Base-by-base conservation (phyloP, 2,329 filamentous ascomycete genomes). In the Fusarium graminum region DNA sequence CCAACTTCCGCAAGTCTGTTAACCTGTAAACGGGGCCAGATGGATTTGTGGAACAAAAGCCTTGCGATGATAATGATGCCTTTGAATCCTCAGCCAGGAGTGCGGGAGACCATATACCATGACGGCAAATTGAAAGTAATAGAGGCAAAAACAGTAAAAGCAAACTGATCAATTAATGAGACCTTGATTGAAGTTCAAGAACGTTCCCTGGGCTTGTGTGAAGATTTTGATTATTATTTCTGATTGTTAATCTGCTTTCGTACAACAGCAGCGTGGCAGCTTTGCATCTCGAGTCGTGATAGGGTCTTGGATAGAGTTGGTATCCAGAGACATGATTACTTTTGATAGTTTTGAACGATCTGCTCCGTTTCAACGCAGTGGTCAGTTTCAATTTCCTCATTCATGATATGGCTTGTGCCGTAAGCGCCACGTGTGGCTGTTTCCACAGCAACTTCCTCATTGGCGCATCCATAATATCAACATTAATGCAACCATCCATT, bases 1-100 rank as follows among this genome's bases (percentile, higher is more conserved):
- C 86, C 78, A 93, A 93, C 79, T 99, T 98, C 92, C 92, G 94
- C 85, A 93, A 83, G 74, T 84, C 94, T 68, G 90, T 97, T 76
- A 94, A 92, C 85, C 81, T 97, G 82, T 97, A 92, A 89, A 80
- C 41, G 11, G 63, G 68, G 43, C 30, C 32, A 36, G 54, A 50
- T 19, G n/a, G 41, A 52, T 36, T 11, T 16, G 29, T 56, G 53
- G 47, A 55, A 52, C 25, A 52, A 71, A 65, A 63, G 63, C 52
- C 59, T 69, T 70, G 65, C 57, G 52, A 65, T 62, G 59, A 68
- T 68, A 54, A 68, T 66, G 61, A 67, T 56, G 71, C 66, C 71
- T 68, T 62, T 57, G 52, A 54, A 59, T 68, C 55, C 53, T 60
- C 50, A 46, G 69, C 69, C 53, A 56, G 63, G 59, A 71, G 56